Conservation (phyloP, 257 asterid genomes). For the Haberlea rhodopensis region DNA sequence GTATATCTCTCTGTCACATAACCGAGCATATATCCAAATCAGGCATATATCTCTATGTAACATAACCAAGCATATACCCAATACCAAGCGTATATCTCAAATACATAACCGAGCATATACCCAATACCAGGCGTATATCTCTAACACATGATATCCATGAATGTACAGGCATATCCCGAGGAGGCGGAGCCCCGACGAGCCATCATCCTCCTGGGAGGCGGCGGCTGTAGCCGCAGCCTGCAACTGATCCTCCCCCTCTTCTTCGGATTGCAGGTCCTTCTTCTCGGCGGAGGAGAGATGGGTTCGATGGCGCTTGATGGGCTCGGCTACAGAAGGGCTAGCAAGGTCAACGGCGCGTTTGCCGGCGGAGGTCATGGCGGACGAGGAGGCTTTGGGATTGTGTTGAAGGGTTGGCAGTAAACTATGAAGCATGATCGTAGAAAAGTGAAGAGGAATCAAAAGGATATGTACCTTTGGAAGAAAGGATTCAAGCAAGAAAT, state of each 20-base stretch:
- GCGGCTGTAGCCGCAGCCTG: background rate
- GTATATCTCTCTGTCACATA: no score
- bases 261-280: constrained; percentile 25
- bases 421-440: constrained; percentile 43
- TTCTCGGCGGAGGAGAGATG: constrained; percentile 28
- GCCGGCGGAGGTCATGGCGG: constrained; percentile 49
- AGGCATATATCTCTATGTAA: no score
- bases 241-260: constrained; percentile 21
- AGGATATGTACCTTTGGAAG: constrained; percentile 32
- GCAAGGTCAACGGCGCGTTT: constrained; percentile 51
- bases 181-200: constrained; percentile 70
- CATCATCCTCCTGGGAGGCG: constrained; percentile 14
- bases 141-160: no score
- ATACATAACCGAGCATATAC: no score
- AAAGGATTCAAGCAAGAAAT: constrained; percentile 31
- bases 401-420: constrained; percentile 19
- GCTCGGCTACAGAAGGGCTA: constrained; percentile 17
- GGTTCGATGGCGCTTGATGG: constrained; percentile 44
- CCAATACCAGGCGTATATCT: no score
- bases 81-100: no score
- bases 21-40: no score
- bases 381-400: constrained; percentile 23
- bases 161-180: no score
- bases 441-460: constrained; percentile 31
- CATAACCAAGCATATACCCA: no score